Evolutionary conservation across 768 basidiomycete genomes (phyloP).

Genomic region (Podaxis sp.): DNA sequence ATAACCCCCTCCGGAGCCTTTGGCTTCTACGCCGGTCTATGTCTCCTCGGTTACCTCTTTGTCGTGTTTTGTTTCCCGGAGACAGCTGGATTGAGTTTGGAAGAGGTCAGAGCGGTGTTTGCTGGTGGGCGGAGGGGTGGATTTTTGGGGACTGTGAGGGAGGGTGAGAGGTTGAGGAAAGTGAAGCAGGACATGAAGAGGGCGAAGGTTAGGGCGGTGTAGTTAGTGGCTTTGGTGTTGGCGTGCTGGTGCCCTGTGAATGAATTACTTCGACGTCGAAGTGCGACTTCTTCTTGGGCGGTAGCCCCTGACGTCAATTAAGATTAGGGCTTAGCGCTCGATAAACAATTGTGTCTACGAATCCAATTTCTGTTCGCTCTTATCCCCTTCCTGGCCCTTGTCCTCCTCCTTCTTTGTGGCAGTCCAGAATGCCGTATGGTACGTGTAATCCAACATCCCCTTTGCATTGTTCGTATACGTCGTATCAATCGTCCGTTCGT

Average conservation of each 20-base stretch:
- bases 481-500: slow-evolving; percentile 74
- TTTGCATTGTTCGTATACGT: slow-evolving; percentile 83
- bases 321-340: too few relatives aligned
- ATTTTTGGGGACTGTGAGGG: slow-evolving; percentile 49
- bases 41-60: slow-evolving; percentile 66
- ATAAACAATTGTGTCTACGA: neutral
- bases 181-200: slow-evolving; percentile 39
- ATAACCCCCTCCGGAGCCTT: slow-evolving; percentile 77
- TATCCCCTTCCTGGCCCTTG: neutral
- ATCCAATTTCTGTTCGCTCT: neutral
- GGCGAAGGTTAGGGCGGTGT: slow-evolving; percentile 16
- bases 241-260: too few relatives aligned
- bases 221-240: neutral
- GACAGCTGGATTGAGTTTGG: slow-evolving; percentile 68
- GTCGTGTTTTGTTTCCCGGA: slow-evolving; percentile 73
- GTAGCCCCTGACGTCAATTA: too few relatives aligned
- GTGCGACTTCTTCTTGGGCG: too few relatives aligned
- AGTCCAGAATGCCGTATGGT: slow-evolving; percentile 83
- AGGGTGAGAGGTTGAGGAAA: slow-evolving; percentile 45
- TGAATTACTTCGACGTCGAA: too few relatives aligned
- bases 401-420: slow-evolving; percentile 37
- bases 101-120: slow-evolving; percentile 64
- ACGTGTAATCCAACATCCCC: slow-evolving; percentile 82
- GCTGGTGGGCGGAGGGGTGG: slow-evolving; percentile 45
- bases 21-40: slow-evolving; percentile 72